Percentiles rank a stretch among this genome's conserved stretches.
phyloP scores from a whole-genome alignment of 441 rosid genomes.

The Rhodomyrtus psidioides region DNA sequence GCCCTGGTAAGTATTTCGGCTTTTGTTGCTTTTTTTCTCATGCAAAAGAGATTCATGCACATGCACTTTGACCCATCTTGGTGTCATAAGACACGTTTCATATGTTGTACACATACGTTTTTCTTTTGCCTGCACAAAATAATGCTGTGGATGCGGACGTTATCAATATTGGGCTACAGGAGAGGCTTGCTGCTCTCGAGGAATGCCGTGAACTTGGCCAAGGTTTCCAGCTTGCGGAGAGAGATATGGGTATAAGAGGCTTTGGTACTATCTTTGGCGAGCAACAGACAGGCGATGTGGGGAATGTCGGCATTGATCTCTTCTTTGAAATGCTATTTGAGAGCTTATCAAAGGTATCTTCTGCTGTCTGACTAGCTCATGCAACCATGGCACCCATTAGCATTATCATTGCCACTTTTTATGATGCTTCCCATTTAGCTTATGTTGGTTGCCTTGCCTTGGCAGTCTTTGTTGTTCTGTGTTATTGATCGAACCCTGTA shows the following conservation, averaged over 20 bases:
- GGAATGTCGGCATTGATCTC: conserved; percentile 93
- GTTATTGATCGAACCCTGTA: neutral
- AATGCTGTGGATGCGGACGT: neutral
- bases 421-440: neutral
- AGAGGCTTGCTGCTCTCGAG: conserved; percentile 92
- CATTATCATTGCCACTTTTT: neutral
- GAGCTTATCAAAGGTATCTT: conserved; percentile 83
- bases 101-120: neutral
- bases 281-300: conserved; percentile 98
- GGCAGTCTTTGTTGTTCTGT: neutral
- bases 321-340: conserved; percentile 98
- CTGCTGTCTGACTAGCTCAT: neutral
- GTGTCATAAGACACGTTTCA: neutral
- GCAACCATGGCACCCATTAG: conserved; percentile 7
- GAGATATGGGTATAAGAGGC: conserved; percentile 98
- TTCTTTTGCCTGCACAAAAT: neutral
- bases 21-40: conserved; percentile 1
- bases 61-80: neutral
- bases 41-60: neutral
- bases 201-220: conserved; percentile 93
- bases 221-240: conserved; percentile 98
- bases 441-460: neutral
- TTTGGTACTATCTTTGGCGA: conserved; percentile 96
- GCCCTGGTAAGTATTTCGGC: conserved; percentile 49
- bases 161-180: conserved; percentile 39